Evolutionary conservation across 2,329 filamentous ascomycete species (phyloP).

Genomic region (Plenodomus biglobosus): DNA sequence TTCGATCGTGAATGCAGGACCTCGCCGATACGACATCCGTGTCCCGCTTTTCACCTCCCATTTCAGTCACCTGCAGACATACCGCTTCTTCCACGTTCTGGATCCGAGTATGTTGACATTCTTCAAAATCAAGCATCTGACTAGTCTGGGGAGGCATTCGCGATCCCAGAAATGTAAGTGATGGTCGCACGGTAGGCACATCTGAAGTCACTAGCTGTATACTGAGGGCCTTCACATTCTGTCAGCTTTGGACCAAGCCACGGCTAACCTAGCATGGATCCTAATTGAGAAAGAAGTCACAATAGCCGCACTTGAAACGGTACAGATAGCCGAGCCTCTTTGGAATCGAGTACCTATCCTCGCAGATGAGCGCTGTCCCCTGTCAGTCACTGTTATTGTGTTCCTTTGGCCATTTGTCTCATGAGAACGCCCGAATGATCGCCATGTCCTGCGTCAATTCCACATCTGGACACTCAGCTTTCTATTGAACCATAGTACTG

Average conservation of each 20-base stretch:
- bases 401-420: conserved; percentile 10
- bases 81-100: conserved; percentile 11
- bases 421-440: conserved; percentile 12
- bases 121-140: background rate
- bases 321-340: no score
- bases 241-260: no score
- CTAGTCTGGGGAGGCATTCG: background rate
- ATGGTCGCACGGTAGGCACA: background rate
- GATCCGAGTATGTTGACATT: background rate
- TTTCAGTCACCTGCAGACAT: conserved; percentile 16
- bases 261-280: no score
- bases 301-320: no score
- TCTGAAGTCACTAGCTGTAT: no score
- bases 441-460: conserved; percentile 12
- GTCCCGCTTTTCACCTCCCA: conserved; percentile 14
- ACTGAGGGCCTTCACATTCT: no score
- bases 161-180: background rate
- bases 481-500: conserved; percentile 12
- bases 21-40: conserved; percentile 16
- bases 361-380: no score
- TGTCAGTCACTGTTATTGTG: background rate
- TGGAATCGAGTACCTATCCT: no score
- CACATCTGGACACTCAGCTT: conserved; percentile 15
- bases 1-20: conserved; percentile 9
- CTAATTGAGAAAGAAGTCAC: no score